phyloP scores from a whole-genome alignment of 176 grass and related monocot species.

The Musa beccarii region DNA sequence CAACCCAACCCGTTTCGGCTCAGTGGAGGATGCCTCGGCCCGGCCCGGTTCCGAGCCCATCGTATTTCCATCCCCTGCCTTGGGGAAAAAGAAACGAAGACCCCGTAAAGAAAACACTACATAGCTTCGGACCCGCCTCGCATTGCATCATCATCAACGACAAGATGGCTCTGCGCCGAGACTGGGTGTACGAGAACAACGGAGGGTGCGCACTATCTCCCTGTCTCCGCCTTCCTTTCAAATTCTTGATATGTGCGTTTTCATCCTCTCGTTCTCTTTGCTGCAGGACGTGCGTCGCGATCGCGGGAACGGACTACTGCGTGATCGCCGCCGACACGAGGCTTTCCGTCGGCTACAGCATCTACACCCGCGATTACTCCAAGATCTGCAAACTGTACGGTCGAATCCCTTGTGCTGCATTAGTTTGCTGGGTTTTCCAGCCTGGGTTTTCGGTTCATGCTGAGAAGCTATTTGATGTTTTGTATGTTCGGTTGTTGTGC shows the following conservation, averaged over 20 bases:
- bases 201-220: constrained; percentile 45
- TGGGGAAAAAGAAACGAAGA: too few species aligned
- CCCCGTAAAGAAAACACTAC: too few species aligned
- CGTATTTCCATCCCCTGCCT: too few species aligned
- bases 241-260: neutral
- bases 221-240: neutral
- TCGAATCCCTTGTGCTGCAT: constrained; percentile 14
- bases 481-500: neutral
- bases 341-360: constrained; percentile 84
- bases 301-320: constrained; percentile 76
- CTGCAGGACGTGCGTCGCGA: constrained; percentile 82
- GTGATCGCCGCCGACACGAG: constrained; percentile 87
- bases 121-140: too few species aligned
- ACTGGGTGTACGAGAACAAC: constrained; percentile 99
- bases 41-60: too few species aligned
- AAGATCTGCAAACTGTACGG: constrained; percentile 96
- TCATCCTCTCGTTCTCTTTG: neutral
- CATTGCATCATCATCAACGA: too few species aligned
- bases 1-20: too few species aligned
- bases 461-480: neutral
- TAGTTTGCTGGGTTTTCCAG: constrained; percentile 19
- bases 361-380: constrained; percentile 91
- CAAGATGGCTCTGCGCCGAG: constrained; percentile 75
- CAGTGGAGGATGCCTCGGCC: too few species aligned
- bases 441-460: constrained; percentile 2